phyloP scores from a whole-genome alignment of 768 basidiomycete species.

The Podaxis carcinomalis region DNA sequence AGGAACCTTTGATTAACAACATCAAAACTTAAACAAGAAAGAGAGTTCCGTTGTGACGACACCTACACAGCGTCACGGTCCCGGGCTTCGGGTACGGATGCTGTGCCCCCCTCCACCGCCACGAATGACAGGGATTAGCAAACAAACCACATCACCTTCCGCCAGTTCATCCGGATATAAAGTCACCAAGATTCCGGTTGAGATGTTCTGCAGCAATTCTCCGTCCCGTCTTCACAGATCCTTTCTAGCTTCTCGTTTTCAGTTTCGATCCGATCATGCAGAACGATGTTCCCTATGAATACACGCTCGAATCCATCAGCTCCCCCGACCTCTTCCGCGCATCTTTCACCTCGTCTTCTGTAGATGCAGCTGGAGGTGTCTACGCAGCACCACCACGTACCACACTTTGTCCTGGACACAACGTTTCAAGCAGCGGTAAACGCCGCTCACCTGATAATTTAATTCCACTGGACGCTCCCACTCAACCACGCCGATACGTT shows the following conservation, averaged over 20 bases:
- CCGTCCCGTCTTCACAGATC: not conserved
- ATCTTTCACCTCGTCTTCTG: not conserved
- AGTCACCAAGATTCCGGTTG: not conserved
- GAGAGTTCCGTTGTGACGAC: not conserved
- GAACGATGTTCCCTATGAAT: conserved; percentile 19
- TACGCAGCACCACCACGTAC: not conserved
- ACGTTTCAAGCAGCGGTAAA: conserved; percentile 34
- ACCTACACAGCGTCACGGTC: not conserved
- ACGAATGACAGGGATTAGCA: not conserved
- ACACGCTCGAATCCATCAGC: conserved; percentile 14
- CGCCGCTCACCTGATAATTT: conserved; percentile 62
- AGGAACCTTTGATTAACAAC: not conserved
- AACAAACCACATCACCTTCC: too few species aligned
- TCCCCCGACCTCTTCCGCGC: conserved; percentile 15
- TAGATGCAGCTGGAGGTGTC: conserved; percentile 12
- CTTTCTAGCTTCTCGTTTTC: not conserved
- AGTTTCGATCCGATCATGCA: conserved; percentile 18
- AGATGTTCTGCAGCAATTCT: not conserved
- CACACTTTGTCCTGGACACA: not conserved
- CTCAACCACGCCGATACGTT: conserved; percentile 71
- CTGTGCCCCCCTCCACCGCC: not conserved
- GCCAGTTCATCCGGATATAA: not conserved
- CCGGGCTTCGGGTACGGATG: too few species aligned
- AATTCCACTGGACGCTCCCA: conserved; percentile 73
- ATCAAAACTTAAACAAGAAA: not conserved